phyloP scores from a whole-genome alignment of 441 rosid species.

The Gossypium trilobum region DNA sequence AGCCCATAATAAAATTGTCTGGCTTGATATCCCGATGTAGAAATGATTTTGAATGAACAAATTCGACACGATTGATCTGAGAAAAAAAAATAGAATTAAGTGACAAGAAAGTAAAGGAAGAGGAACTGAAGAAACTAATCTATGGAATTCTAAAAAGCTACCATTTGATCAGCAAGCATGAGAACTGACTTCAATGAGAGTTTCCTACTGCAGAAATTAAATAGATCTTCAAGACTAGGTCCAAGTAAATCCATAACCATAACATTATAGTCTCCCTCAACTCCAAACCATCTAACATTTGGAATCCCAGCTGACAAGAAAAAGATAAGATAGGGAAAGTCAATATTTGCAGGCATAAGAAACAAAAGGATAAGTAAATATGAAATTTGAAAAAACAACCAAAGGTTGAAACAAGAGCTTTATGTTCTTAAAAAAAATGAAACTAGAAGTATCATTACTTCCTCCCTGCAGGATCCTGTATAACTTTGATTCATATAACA shows the following conservation, averaged over 20 bases:
- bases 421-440: background rate
- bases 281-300: slow-evolving; percentile 92
- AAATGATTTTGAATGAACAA: slow-evolving; percentile 84
- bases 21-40: slow-evolving; percentile 97
- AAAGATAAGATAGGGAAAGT: background rate
- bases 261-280: slow-evolving; percentile 91
- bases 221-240: slow-evolving; percentile 95
- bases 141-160: slow-evolving; percentile 19
- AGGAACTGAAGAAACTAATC: background rate
- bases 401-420: background rate
- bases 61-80: slow-evolving; percentile 88
- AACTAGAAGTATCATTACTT: slow-evolving; percentile 38
- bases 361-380: background rate
- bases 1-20: slow-evolving; percentile 94
- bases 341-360: background rate
- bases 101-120: background rate
- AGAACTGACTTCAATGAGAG: slow-evolving; percentile 87
- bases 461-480: slow-evolving; percentile 95
- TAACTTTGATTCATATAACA: slow-evolving; percentile 81
- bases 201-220: slow-evolving; percentile 88
- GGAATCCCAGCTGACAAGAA: slow-evolving; percentile 74
- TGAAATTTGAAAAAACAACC: background rate
- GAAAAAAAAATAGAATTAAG: background rate
- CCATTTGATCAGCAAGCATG: slow-evolving; percentile 99
- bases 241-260: slow-evolving; percentile 96